Percentiles rank a stretch among this genome's conserved stretches.
These are phyloP conservation scores for Rhodotorula taiwanensis DNA, from an alignment of 768 basidiomycete genomes.

Conservation along the genomic window DNA sequence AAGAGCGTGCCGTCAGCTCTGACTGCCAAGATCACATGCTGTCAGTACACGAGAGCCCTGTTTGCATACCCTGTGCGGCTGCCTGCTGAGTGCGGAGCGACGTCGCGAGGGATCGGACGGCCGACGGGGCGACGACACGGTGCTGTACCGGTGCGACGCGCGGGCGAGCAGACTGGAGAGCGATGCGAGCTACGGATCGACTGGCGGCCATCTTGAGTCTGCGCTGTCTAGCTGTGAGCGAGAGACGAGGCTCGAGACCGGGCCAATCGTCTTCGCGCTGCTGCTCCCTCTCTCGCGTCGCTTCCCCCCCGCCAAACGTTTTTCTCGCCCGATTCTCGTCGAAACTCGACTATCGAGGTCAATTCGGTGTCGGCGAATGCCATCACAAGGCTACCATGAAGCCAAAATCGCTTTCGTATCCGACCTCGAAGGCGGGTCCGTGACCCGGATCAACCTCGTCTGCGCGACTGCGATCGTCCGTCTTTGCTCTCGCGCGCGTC, in stretches of 20 bases:
- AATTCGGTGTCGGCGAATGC: too few relatives aligned
- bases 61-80: too few relatives aligned
- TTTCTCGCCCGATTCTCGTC: too few relatives aligned
- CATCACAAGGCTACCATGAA: conserved; percentile 54
- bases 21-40: too few relatives aligned
- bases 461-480: conserved; percentile 61
- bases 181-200: conserved; percentile 10
- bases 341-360: too few relatives aligned
- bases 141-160: conserved; percentile 11
- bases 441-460: conserved; percentile 62
- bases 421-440: conserved; percentile 61
- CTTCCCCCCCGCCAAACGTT: too few relatives aligned
- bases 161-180: conserved; percentile 16
- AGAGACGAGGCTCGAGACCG: background rate
- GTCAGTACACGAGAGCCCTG: too few relatives aligned
- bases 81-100: too few relatives aligned
- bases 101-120: too few relatives aligned
- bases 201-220: conserved; percentile 9
- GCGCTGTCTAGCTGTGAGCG: background rate
- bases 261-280: background rate
- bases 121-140: conserved; percentile 3
- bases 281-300: too few relatives aligned
- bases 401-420: conserved; percentile 79
- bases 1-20: too few relatives aligned
- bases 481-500: background rate